A percentile compares a stretch with the other conserved stretches of the same genome.
Conservation (phyloP, 345 rosid genomes). For the Brassica cretica region DNA sequence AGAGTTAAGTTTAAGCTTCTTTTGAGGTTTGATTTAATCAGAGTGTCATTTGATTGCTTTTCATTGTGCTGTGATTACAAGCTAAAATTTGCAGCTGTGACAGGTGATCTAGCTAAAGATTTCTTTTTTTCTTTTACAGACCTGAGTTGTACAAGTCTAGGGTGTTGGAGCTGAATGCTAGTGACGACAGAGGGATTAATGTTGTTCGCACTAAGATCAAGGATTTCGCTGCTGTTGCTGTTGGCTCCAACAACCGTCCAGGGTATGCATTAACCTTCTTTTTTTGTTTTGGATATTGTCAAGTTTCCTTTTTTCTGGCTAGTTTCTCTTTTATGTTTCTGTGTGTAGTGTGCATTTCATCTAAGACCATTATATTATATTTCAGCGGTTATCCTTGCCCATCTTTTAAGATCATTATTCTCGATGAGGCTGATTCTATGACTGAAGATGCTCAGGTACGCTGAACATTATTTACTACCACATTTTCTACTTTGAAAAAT, state of each 20-base stretch:
- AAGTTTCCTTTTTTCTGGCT: neutral
- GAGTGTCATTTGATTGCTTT: neutral
- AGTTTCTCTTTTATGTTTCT: neutral
- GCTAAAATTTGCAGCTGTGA: neutral
- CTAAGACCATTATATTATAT: conserved; percentile 9
- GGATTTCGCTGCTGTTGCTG: conserved; percentile 93
- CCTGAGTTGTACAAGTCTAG: conserved; percentile 92
- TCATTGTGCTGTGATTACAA: conserved; percentile 8
- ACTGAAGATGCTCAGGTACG: conserved; percentile 98
- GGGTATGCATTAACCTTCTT: conserved; percentile 45
- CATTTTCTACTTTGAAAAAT: neutral
- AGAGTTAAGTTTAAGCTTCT: too few species aligned
- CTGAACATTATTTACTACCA: neutral
- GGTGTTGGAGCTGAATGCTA: conserved; percentile 95
- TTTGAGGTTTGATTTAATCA: too few species aligned
- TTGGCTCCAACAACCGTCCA: conserved; percentile 65
- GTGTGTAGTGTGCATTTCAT: neutral
- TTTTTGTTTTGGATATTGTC: neutral
- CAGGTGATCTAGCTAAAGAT: conserved; percentile 6
- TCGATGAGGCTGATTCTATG: conserved; percentile 99
- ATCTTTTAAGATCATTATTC: conserved; percentile 80
- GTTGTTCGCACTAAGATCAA: conserved; percentile 96
- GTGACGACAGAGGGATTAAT: conserved; percentile 98
- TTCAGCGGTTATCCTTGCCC: conserved; percentile 90
- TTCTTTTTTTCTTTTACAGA: conserved; percentile 43